phyloP scores from a whole-genome alignment of 495 filamentous ascomycete species.

The Cercophora samala region DNA sequence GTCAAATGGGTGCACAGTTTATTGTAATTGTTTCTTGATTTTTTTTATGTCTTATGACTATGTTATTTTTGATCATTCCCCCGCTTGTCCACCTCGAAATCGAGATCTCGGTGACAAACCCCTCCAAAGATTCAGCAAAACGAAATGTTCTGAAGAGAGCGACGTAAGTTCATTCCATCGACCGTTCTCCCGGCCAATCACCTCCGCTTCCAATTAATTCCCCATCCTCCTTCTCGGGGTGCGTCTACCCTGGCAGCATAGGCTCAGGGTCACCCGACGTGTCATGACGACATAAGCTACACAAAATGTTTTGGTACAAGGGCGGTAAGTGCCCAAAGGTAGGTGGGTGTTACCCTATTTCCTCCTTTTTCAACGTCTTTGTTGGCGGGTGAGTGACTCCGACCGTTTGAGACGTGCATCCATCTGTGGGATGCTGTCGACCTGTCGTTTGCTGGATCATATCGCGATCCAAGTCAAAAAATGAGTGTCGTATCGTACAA shows the following conservation, averaged over 20 bases:
- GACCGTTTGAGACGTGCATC: not conserved
- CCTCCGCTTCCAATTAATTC: not conserved
- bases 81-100: conserved; percentile 1
- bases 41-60: not conserved
- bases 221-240: not conserved
- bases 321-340: conserved; percentile 14
- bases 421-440: conserved; percentile 1
- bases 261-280: not conserved
- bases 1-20: not conserved
- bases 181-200: not conserved
- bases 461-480: conserved; percentile 16
- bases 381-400: conserved; percentile 10
- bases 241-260: not conserved
- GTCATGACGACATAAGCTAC: conserved; percentile 20
- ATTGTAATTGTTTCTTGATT: not conserved
- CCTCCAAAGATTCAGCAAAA: conserved; percentile 1
- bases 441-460: conserved; percentile 14
- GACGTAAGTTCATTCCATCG: conserved; percentile 1
- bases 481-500: conserved; percentile 14
- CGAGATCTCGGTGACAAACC: not conserved
- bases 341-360: conserved; percentile 1
- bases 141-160: not conserved
- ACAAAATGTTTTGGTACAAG: conserved; percentile 13
- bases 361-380: not conserved
- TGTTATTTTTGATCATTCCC: not conserved